Evolutionary conservation across 2,329 filamentous ascomycete genomes (phyloP), one percentile per base, ranked within the genome.

Genomic region (Fusarium verticillioides): DNA sequence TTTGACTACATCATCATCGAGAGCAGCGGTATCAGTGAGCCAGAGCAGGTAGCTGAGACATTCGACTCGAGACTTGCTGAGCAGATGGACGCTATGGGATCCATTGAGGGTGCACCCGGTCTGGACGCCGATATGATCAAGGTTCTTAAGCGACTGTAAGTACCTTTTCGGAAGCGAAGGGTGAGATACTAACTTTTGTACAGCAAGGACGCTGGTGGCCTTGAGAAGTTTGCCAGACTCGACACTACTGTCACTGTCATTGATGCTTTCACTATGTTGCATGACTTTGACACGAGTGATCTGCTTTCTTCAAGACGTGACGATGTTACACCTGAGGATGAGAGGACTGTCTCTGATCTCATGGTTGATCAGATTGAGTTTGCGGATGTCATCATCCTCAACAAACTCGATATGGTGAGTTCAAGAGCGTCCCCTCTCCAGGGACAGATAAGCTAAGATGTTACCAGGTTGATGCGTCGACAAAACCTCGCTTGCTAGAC

Each of bases 321-420:
- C 9, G 90, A 92, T 34, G 88, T 91, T 4, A 84, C 88, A 9
- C 79, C 88, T 0, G 92, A 94, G 72, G 92, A 94, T 67, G 91
- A 94, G 73, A 84, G 92, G 1, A 94, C 91, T 0, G 92, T 94
- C 5, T 93, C 91, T 1, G 92, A 94, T 73, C 85, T 94, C 0
- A 92, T 94, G 87, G 91, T 93, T 0, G 92, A 94, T 74, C 92
- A 94, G 76, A 92, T 94, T 66, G 92, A 94, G 80, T 94, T 94
- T 74, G 91, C 92, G 1, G 91, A 94, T 72, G 91, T 94, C 11
- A 86, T 94, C 19, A 85, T 94, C 7, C 82, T 94, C 26, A 94
- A 94, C 82, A 94, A 94, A 80, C 84, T 88, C 10, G 91, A 93
- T 68, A 88, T 90, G 67, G 89, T 93, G 19, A 26, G 78, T 52